Evolutionary conservation across 306 rosid species (phyloP).

Genomic region (Sphenostylis stenocarpa): DNA sequence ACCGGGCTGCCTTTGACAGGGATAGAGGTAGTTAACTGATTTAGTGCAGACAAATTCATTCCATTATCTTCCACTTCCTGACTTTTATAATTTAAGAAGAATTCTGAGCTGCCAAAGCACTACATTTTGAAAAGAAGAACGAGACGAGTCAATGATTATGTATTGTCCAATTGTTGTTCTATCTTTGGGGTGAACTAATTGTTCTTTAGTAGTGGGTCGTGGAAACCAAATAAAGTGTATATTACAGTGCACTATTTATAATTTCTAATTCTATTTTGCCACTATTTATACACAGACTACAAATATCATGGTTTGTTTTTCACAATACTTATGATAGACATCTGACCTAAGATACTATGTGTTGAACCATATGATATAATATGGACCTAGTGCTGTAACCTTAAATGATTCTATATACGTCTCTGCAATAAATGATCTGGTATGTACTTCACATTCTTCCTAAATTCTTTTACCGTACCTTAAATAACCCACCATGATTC

Average conservation of each 20-base stretch:
- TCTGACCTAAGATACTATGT: background rate
- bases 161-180: background rate
- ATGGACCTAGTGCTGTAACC: background rate
- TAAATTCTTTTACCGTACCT: too few species aligned
- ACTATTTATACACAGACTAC: background rate
- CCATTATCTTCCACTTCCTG: background rate
- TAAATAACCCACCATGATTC: too few species aligned
- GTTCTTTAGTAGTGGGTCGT: background rate
- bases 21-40: conserved; percentile 74
- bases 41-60: background rate
- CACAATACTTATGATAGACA: background rate
- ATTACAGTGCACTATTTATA: background rate
- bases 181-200: background rate
- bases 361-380: background rate
- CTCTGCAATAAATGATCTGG: background rate
- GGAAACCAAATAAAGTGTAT: background rate
- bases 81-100: background rate
- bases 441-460: background rate
- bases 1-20: conserved; percentile 66
- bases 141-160: background rate
- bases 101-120: background rate
- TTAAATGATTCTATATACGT: background rate
- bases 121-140: background rate
- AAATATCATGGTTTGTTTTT: background rate
- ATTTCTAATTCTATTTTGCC: background rate